Percentiles rank a stretch among this genome's conserved stretches.
Evolutionary conservation across 1,284 basidiomycete genomes (phyloP).

Genomic region (Heterobasidion occidentale): DNA sequence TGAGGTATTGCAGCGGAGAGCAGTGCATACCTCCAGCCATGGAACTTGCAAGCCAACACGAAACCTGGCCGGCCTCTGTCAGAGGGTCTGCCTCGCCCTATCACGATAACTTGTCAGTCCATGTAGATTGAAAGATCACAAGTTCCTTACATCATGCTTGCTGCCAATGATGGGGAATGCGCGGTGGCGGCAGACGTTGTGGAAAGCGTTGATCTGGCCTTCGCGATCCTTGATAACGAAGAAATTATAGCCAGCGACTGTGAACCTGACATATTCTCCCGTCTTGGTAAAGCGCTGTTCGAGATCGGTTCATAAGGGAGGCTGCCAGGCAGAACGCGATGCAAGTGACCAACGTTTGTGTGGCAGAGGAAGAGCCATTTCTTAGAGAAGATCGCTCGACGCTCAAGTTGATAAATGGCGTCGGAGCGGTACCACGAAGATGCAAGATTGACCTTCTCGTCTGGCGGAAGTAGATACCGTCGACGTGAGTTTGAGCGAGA

Average conservation of each 20-base stretch:
- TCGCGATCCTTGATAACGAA: background rate
- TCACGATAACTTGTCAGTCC: background rate
- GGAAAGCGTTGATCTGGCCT: background rate
- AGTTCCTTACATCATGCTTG: background rate
- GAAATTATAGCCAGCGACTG: background rate
- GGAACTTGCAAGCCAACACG: background rate
- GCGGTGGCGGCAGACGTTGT: background rate
- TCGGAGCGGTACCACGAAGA: background rate
- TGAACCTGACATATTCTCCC: background rate
- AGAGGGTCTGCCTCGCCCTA: background rate
- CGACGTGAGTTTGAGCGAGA: background rate
- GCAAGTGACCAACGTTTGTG: background rate
- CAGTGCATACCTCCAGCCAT: background rate
- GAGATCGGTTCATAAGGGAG: background rate
- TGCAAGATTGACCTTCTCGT: background rate
- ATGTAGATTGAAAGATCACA: background rate
- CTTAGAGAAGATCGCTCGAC: background rate
- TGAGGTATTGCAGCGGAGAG: background rate
- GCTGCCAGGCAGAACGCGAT: background rate
- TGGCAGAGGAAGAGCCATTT: background rate
- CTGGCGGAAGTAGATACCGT: background rate
- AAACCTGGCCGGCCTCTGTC: background rate
- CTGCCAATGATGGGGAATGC: background rate
- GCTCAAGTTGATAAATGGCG: background rate
- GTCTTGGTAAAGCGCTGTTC: background rate